Evolutionary conservation across 345 rosid genomes (phyloP).

Genomic region (Populus tremula): DNA sequence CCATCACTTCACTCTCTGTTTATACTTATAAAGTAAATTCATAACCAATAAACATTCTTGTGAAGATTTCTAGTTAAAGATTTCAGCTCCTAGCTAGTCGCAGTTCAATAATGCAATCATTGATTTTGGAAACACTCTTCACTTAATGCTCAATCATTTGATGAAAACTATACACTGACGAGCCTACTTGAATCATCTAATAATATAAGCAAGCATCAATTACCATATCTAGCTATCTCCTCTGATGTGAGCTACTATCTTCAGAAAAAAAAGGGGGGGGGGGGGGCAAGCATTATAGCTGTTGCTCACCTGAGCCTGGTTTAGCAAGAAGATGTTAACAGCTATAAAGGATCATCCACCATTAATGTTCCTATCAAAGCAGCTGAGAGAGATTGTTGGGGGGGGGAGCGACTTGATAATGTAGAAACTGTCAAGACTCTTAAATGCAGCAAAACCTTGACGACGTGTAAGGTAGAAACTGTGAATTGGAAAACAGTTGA

Average conservation of each 20-base stretch:
- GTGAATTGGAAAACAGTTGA: background rate
- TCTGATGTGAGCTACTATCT: background rate
- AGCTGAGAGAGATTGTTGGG: background rate
- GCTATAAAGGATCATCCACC: background rate
- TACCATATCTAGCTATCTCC: background rate
- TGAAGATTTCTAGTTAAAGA: background rate
- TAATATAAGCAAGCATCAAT: background rate
- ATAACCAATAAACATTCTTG: background rate
- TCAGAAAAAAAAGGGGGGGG: too few species aligned
- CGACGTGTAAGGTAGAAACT: background rate
- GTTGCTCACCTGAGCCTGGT: background rate
- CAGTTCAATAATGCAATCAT: background rate
- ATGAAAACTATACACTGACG: background rate
- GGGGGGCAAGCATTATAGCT: background rate
- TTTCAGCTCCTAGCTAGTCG: background rate
- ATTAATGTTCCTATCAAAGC: background rate
- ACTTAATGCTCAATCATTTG: background rate
- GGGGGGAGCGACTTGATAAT: background rate
- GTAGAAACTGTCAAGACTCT: background rate
- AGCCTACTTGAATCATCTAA: background rate
- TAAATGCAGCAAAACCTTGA: constrained; percentile 1
- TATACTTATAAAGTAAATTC: background rate
- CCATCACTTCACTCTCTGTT: constrained; percentile 39
- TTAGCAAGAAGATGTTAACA: background rate
- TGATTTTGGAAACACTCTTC: background rate